Percentiles rank a stretch among this genome's conserved stretches.
Conservation (phyloP, 129 eudicot species). For the Tanacetum coccineum region DNA sequence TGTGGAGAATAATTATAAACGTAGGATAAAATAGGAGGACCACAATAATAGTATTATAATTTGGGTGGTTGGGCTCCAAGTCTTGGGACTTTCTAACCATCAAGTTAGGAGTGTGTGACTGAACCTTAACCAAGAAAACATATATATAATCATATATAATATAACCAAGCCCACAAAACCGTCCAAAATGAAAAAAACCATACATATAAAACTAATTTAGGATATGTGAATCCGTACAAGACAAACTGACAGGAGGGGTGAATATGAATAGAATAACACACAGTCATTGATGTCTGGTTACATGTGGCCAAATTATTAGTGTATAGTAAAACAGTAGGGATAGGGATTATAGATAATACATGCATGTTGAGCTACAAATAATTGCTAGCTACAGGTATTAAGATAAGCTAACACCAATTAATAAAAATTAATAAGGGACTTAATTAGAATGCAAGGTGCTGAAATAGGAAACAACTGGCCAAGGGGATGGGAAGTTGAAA, state of each 20-base stretch:
- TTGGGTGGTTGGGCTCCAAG: constrained; percentile 44
- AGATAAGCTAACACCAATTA: neutral
- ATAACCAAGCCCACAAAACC: constrained; percentile 10
- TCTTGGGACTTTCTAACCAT: constrained; percentile 40
- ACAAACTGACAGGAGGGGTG: constrained; percentile 28
- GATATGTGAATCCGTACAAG: constrained; percentile 28
- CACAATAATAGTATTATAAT: constrained; percentile 32
- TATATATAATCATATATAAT: neutral
- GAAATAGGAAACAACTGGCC: constrained; percentile 43
- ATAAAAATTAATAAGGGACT: constrained; percentile 1
- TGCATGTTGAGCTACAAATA: constrained; percentile 26
- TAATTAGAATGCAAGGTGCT: constrained; percentile 23
- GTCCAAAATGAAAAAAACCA: constrained; percentile 26
- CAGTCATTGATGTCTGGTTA: constrained; percentile 32
- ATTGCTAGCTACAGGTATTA: constrained; percentile 15
- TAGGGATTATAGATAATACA: constrained; percentile 12
- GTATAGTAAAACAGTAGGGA: constrained; percentile 3
- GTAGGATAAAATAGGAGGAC: constrained; percentile 31
- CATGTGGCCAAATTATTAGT: constrained; percentile 37
- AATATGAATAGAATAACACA: constrained; percentile 27
- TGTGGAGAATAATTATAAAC: constrained; percentile 31
- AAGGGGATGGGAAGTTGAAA: constrained; percentile 25
- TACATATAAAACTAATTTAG: neutral
- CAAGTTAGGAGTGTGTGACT: constrained; percentile 38
- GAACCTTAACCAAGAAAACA: constrained; percentile 28